Percentiles rank a stretch among this genome's conserved stretches.
Evolutionary conservation across 306 rosid genomes (phyloP).

Genomic region (Delonix regia): DNA sequence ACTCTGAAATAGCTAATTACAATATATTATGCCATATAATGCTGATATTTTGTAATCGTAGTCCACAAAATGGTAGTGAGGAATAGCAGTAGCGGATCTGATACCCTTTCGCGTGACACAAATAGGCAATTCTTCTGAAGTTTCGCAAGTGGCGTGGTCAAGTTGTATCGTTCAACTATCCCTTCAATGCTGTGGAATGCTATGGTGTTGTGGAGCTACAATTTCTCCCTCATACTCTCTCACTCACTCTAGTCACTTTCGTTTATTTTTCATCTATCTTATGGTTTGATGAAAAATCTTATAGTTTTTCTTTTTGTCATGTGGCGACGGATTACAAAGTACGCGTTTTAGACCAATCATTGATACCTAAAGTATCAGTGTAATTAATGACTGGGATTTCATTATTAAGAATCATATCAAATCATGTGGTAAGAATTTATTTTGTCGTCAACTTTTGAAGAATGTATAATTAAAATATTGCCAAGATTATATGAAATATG

Average conservation of each 20-base stretch:
- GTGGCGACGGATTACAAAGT: not conserved
- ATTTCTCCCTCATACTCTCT: not conserved
- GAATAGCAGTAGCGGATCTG: not conserved
- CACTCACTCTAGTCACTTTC: not conserved
- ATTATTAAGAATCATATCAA: too few relatives aligned
- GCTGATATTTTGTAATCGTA: not conserved
- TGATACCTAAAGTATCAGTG: not conserved
- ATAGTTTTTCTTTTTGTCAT: not conserved
- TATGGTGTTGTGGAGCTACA: not conserved
- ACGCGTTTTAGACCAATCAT: not conserved
- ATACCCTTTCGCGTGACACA: not conserved
- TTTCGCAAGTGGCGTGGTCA: constrained; percentile 29
- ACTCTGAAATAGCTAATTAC: not conserved
- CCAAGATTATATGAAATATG: too few relatives aligned
- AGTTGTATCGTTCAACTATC: constrained; percentile 18
- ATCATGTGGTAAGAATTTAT: too few relatives aligned
- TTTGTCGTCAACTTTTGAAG: not conserved
- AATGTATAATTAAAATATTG: not conserved
- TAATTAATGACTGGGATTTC: not conserved
- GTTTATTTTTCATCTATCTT: too few relatives aligned
- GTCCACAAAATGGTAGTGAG: not conserved
- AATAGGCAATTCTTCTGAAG: constrained; percentile 10
- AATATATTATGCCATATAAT: too few relatives aligned
- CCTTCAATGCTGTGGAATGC: not conserved
- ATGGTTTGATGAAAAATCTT: too few relatives aligned